Evolutionary conservation across 768 basidiomycete species (phyloP), one percentile per base, ranked within the genome.

Genomic region (Coprinopsis sp.): DNA sequence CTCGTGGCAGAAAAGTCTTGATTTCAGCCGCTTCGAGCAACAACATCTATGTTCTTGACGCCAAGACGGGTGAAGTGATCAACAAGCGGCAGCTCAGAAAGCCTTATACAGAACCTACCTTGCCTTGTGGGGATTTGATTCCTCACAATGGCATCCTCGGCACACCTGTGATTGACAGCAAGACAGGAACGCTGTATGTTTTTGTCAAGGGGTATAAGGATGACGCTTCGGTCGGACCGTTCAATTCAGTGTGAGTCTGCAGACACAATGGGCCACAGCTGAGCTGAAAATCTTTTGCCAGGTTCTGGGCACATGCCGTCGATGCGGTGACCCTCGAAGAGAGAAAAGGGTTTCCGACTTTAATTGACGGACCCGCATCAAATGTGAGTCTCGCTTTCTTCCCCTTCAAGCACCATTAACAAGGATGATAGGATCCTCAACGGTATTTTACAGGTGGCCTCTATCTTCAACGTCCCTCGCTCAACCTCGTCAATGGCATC

Each of bases 1-100:
- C n/a, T 11, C 14, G 30, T 30, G 24, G 40, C 4, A 42, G 19
- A 19, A 7, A 42, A 28, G 40, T 42, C n/a, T 30, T 42, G 14
- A 29, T 42, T 30, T 24, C 40, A 28, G 40, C 40, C 16, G 40
- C 40, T 6, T 42, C 40, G 14, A 42, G 40, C 40, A 42, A 42
- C 40, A 42, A 28, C 40, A 30, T 42, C 24, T 42, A 42, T 18
- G 40, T 42, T n/a, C 40, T 42, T 18, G 40, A 42, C 19, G 40
- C 40, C 11, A 42, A 14, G 40, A 42, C 40, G 16, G 40, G 40
- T n/a, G 40, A 28, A 14, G 12, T 42, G 11, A 7, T 42, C 40
- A 42, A 7, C 4, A 7, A 27, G 14, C 40, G 40, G 27, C 40
- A 42, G 30, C 24, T 42, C 18, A 24, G 40, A 4, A 28, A 28